Conservation (phyloP, 2,329 filamentous ascomycete species). For the Sordariomycetes sp. region DNA sequence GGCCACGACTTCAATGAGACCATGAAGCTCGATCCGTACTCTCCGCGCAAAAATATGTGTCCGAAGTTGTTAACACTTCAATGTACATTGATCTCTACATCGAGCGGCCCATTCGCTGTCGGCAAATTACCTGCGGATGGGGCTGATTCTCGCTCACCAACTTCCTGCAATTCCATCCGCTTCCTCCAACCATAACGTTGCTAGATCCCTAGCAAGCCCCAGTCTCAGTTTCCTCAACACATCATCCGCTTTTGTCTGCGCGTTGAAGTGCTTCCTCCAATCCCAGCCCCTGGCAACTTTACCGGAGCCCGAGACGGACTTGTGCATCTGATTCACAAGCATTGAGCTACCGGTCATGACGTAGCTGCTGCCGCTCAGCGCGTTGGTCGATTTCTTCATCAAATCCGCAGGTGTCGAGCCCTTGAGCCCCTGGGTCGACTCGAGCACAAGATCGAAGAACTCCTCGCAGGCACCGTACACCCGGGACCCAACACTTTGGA, state of each 20-base stretch:
- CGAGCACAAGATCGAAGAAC: conserved; percentile 66
- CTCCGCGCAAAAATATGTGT: not conserved
- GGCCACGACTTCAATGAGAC: no score
- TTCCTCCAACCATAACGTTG: conserved; percentile 58
- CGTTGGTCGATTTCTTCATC: conserved; percentile 48
- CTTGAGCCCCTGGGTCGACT: conserved; percentile 55
- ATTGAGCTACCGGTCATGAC: conserved; percentile 62
- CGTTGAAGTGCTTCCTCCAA: conserved; percentile 69
- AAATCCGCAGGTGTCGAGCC: conserved; percentile 57
- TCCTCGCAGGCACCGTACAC: conserved; percentile 69
- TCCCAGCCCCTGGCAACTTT: conserved; percentile 59
- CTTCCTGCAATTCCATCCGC: conserved; percentile 45
- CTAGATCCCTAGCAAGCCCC: conserved; percentile 66
- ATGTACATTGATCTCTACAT: not conserved
- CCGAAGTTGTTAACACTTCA: not conserved
- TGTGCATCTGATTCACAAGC: conserved; percentile 53
- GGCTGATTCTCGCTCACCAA: conserved; percentile 10
- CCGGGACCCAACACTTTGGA: conserved; percentile 63
- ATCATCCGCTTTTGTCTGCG: conserved; percentile 53
- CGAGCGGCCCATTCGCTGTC: not conserved
- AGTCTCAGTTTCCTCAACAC: conserved; percentile 65
- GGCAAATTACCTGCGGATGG: not conserved
- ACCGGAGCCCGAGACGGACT: conserved; percentile 44
- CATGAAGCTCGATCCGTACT: no score
- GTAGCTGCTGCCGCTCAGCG: conserved; percentile 51